Evolutionary conservation across 2,329 filamentous ascomycete species (phyloP).

Genomic region (Tolypocladium cylindrosporum): DNA sequence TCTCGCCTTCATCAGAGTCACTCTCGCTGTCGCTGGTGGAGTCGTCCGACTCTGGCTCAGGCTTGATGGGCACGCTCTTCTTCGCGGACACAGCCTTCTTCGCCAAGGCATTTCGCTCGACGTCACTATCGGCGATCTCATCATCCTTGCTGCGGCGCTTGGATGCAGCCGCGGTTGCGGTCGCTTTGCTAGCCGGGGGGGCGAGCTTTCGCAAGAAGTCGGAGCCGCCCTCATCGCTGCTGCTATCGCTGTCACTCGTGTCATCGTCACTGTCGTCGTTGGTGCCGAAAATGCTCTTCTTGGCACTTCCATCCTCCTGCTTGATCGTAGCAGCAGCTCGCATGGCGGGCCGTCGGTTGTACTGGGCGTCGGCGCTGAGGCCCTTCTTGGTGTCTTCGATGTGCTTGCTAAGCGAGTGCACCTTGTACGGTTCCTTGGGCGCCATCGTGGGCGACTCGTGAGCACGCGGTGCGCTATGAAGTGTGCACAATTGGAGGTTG

Average conservation of each 20-base stretch:
- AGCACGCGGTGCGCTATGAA: constrained; percentile 5
- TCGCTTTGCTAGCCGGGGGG: constrained; percentile 6
- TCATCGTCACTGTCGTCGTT: constrained; percentile 18
- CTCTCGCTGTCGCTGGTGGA: constrained; percentile 20
- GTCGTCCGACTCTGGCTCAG: constrained; percentile 10
- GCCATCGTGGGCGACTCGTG: constrained; percentile 20
- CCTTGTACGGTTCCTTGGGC: constrained; percentile 23
- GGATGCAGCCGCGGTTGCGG: constrained; percentile 7
- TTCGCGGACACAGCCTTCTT: constrained; percentile 4
- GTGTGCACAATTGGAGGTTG: constrained; percentile 12
- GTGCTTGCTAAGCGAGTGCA: constrained; percentile 27
- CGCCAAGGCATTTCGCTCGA: constrained; percentile 18
- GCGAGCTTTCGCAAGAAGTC: constrained; percentile 23
- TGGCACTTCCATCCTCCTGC: constrained; percentile 12
- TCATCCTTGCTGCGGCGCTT: constrained; percentile 21
- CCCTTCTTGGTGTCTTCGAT: constrained; percentile 27
- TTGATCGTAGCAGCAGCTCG: constrained; percentile 19
- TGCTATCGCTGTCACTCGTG: constrained; percentile 23
- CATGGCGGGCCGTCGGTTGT: constrained; percentile 16
- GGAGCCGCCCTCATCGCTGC: constrained; percentile 19
- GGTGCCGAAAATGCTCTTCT: constrained; percentile 18
- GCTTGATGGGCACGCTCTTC: constrained; percentile 4
- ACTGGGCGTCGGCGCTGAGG: constrained; percentile 20
- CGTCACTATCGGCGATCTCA: constrained; percentile 33
- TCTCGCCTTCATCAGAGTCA: constrained; percentile 13